These are phyloP conservation scores for Thielaviopsis musarum DNA, from an alignment of 2,329 filamentous ascomycete genomes.

Conservation along the genomic window DNA sequence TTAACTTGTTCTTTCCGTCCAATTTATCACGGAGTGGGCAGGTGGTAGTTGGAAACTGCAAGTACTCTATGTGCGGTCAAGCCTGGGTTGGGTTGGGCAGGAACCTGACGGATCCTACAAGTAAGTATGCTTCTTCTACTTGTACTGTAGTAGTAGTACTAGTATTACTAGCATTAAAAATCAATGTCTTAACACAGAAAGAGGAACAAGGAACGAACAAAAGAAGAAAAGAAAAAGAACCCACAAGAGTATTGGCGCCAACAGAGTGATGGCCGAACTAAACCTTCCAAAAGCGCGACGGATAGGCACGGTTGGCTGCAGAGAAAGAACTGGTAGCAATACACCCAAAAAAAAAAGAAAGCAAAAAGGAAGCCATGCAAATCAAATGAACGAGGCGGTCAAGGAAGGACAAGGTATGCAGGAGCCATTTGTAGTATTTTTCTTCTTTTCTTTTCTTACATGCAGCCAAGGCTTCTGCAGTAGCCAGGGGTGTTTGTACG, in stretches of 20 bases:
- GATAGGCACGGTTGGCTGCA: background rate
- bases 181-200: too few species aligned
- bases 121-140: too few species aligned
- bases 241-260: background rate
- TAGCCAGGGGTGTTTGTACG: background rate
- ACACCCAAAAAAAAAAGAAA: background rate
- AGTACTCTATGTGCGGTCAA: too few species aligned
- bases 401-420: background rate
- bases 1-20: too few species aligned
- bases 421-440: background rate
- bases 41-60: too few species aligned
- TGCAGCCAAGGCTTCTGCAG: background rate
- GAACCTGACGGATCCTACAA: too few species aligned
- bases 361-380: too few species aligned
- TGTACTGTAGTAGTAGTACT: too few species aligned
- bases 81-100: too few species aligned
- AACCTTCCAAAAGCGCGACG: background rate
- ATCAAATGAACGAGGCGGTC: slow-evolving; percentile 1
- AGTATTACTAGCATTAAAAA: too few species aligned
- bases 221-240: background rate
- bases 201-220: too few species aligned
- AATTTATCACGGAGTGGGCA: too few species aligned
- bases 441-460: background rate
- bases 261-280: background rate
- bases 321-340: background rate